These are phyloP conservation scores for Alternaria longipes DNA, from an alignment of 2,329 filamentous ascomycete genomes.

Conservation along the genomic window DNA sequence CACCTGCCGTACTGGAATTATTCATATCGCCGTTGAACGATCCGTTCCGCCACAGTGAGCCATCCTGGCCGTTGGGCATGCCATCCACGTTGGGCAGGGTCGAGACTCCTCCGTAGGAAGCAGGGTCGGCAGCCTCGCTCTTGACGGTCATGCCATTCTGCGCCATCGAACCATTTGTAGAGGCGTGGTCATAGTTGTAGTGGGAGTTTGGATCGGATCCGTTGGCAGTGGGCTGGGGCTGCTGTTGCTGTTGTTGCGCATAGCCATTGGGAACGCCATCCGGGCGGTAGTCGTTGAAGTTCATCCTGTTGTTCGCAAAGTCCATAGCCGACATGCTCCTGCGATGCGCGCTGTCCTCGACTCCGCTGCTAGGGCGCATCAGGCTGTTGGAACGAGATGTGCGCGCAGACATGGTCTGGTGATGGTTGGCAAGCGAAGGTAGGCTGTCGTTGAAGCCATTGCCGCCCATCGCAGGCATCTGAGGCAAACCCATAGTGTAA, in stretches of 20 bases:
- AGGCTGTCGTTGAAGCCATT: conserved; percentile 51
- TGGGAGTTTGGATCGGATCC: conserved; percentile 36
- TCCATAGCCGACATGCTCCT: conserved; percentile 50
- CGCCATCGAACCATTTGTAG: conserved; percentile 43
- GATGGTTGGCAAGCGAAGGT: conserved; percentile 51
- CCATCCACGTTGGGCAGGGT: conserved; percentile 49
- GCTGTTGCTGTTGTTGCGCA: conserved; percentile 29
- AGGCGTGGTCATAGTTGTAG: conserved; percentile 46
- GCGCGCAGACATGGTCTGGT: conserved; percentile 57
- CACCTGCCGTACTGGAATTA: conserved; percentile 57
- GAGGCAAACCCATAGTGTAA: conserved; percentile 47
- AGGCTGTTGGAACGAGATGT: conserved; percentile 61
- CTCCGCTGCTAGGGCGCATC: conserved; percentile 53
- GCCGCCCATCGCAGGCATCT: conserved; percentile 44
- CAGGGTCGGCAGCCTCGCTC: conserved; percentile 41
- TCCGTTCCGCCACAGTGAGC: conserved; percentile 55
- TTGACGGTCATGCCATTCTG: conserved; percentile 49
- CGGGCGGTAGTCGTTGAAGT: conserved; percentile 50
- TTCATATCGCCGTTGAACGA: conserved; percentile 54
- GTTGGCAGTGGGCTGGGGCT: conserved; percentile 16
- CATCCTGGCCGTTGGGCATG: conserved; percentile 49
- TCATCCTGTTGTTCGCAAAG: conserved; percentile 44
- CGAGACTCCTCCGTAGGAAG: conserved; percentile 46
- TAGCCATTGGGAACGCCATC: conserved; percentile 41
- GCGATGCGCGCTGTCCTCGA: conserved; percentile 44